Conservation (phyloP, 2,329 filamentous ascomycete species). For the Tolypocladium paradoxum region DNA sequence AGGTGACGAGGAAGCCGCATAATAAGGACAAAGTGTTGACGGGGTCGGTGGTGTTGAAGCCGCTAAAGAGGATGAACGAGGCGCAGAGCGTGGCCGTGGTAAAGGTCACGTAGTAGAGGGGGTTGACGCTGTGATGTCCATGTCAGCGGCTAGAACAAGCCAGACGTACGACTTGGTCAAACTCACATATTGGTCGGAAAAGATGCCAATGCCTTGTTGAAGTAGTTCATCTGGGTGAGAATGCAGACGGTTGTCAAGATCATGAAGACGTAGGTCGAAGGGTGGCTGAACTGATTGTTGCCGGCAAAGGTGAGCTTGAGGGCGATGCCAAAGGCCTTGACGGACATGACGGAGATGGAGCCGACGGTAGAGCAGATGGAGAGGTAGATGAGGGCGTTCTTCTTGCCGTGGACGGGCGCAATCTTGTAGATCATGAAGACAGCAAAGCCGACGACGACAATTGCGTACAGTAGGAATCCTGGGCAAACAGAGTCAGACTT, state of each 20-base stretch:
- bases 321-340: constrained; percentile 97
- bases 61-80: constrained; percentile 90
- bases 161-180: not conserved
- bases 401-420: constrained; percentile 80
- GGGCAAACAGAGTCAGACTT: constrained; percentile 3
- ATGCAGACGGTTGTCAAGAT: constrained; percentile 92
- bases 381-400: constrained; percentile 90
- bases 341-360: constrained; percentile 96
- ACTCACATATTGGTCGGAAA: constrained; percentile 95
- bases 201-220: constrained; percentile 95
- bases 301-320: constrained; percentile 88
- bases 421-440: constrained; percentile 94
- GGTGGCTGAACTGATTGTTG: constrained; percentile 89
- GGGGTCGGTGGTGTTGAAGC: constrained; percentile 88
- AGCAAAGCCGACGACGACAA: constrained; percentile 71
- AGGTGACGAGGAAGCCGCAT: constrained; percentile 88
- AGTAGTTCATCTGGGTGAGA: constrained; percentile 98
- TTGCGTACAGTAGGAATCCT: constrained; percentile 87
- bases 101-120: constrained; percentile 95
- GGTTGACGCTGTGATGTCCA: constrained; percentile 64
- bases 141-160: constrained; percentile 5
- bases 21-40: constrained; percentile 89
- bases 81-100: constrained; percentile 89
- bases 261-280: constrained; percentile 94
- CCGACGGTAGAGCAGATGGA: constrained; percentile 97